Base-by-base conservation (phyloP, 306 rosid genomes). In the Ammopiptanthus mongolicus region DNA sequence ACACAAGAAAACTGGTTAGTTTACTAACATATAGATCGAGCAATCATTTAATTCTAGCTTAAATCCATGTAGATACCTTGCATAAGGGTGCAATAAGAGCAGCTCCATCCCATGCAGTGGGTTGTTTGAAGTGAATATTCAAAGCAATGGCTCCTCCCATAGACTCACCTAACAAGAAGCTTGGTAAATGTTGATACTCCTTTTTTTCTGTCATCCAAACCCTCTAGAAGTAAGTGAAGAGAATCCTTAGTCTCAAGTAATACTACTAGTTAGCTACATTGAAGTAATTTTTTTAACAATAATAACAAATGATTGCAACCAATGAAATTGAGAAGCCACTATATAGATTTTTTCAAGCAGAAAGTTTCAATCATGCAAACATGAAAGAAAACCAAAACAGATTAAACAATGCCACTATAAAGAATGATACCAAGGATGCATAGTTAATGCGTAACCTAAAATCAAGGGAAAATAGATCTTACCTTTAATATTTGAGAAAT, bases 71-170 rank as follows among this genome's bases (percentile, higher is more conserved):
- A 61, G 56, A 60, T 85, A 93, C 98, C 89, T 92, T 95, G 91
- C 99, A 95, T 84, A 95, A 88, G 22, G 97, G 97, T 51, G 97
- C 99, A 6, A 88, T 91, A 73, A 95, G 96, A 71, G 93, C 75
- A 56, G 97, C 99, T 42, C 99, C 97, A 69, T 74, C 80, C 99
- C 99, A 95, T 22, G 74, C 86, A 78, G 48, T 77, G 22, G 96
- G 97, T 81, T 95, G 97, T 85, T 92, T 92, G 82, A 88, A 88
- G 84, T 95, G 97, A 63, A 85, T 70, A 76, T 90, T 92, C 84
- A 95, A 85, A 79, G 99, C 89, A 81, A 95, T 76, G 59, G 99
- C 97, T 81, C 97, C 99, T 65, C 97, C 99, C 93, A 95, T 58
- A 0, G 99, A 95, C 80, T 90, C 91, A 63, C 99, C 99, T 46